A percentile compares a stretch with the other conserved stretches of the same genome.
Conservation (phyloP, 1,139 yeast genomes). For the Lodderomyces orthopsilosis region DNA sequence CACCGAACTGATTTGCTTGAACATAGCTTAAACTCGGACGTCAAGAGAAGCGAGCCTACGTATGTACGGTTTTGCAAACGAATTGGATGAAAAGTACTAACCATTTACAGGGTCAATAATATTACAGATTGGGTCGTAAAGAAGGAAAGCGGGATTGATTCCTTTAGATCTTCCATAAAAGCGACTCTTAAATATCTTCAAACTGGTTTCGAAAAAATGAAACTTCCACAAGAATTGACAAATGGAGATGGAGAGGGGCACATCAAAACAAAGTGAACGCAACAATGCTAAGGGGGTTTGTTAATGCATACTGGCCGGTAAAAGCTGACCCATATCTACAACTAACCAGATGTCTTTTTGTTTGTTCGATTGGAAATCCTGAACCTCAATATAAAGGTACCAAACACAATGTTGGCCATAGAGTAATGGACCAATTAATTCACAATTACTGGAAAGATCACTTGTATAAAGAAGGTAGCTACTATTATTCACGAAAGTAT, state of each 20-base stretch:
- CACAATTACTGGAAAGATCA: slow-evolving; percentile 24
- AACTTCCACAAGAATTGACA: slow-evolving; percentile 1
- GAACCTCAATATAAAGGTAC: slow-evolving; percentile 59
- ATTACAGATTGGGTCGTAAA: slow-evolving; percentile 21
- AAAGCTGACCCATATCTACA: slow-evolving; percentile 2
- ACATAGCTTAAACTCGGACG: slow-evolving; percentile 15
- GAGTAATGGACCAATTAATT: slow-evolving; percentile 38
- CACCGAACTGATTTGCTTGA: slow-evolving; percentile 1
- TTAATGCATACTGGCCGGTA: slow-evolving; percentile 5
- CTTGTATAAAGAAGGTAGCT: slow-evolving; percentile 8
- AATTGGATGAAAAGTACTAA: neutral
- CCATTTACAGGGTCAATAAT: slow-evolving; percentile 13
- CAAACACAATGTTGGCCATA: slow-evolving; percentile 78
- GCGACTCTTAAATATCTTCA: slow-evolving; percentile 2
- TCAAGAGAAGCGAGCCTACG: slow-evolving; percentile 20
- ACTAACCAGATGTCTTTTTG: slow-evolving; percentile 11
- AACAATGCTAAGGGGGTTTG: slow-evolving; percentile 5
- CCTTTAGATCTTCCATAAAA: neutral
- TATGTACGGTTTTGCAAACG: slow-evolving; percentile 7
- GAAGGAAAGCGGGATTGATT: slow-evolving; percentile 14
- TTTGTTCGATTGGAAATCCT: slow-evolving; percentile 80
- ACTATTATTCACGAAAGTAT: slow-evolving; percentile 21
- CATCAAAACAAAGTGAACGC: neutral
- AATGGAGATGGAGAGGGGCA: neutral
- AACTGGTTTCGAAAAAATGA: slow-evolving; percentile 4